Percentiles rank a stretch among this genome's conserved stretches.
phyloP scores from a whole-genome alignment of 441 rosid genomes.

The Monsonia emarginata region DNA sequence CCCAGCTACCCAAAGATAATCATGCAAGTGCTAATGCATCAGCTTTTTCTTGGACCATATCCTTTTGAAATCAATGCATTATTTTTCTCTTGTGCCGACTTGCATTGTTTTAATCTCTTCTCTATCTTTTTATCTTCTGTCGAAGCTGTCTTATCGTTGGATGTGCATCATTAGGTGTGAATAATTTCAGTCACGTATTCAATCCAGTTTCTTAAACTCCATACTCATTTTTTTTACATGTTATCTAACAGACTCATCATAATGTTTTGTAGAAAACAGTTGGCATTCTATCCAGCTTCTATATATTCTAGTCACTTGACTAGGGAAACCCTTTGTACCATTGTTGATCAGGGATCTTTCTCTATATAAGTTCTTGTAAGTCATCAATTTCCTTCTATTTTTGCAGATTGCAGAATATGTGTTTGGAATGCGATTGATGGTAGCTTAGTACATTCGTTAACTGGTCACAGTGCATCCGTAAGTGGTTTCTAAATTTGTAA shows the following conservation, averaged over 20 bases:
- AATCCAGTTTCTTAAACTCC: too few species aligned
- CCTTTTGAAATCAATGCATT: background rate
- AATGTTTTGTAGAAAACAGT: background rate
- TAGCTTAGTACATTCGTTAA: slow-evolving; percentile 87
- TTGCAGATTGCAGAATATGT: slow-evolving; percentile 96
- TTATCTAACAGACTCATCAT: background rate
- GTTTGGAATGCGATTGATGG: slow-evolving; percentile 99
- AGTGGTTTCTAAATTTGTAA: slow-evolving; percentile 24
- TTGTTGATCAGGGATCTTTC: background rate
- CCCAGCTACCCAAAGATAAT: background rate
- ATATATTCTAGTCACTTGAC: background rate
- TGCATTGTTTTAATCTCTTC: too few species aligned
- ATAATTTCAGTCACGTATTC: too few species aligned
- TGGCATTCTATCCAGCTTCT: background rate
- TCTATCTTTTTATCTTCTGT: too few species aligned
- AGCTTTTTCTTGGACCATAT: background rate
- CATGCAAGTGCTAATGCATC: background rate
- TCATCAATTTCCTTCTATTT: slow-evolving; percentile 20
- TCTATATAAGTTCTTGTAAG: slow-evolving; percentile 2
- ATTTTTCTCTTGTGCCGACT: background rate
- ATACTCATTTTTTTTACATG: too few species aligned
- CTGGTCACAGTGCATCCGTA: slow-evolving; percentile 93
- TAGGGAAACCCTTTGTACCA: background rate
- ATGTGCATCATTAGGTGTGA: too few species aligned
- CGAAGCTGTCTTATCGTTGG: too few species aligned